Percentiles rank a stretch among this genome's conserved stretches.
Conservation (phyloP, 2,329 filamentous ascomycete genomes). For the Penicillium sp. region DNA sequence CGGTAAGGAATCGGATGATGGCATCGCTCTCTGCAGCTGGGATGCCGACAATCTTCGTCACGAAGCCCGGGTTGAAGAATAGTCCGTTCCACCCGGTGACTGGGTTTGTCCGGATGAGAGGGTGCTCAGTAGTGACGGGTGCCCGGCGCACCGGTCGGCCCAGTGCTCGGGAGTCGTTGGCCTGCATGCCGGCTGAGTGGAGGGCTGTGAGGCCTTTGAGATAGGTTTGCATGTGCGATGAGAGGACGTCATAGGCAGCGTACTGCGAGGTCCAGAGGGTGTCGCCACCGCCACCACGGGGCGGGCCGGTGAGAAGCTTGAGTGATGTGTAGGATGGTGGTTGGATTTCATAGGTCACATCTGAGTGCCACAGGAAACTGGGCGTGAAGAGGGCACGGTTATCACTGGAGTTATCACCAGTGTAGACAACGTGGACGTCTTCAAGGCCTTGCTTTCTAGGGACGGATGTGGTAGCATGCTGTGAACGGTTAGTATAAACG, state of each 20-base stretch:
- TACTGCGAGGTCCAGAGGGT: constrained; percentile 60
- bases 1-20: constrained; percentile 54
- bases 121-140: constrained; percentile 56
- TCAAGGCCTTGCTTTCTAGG: constrained; percentile 52
- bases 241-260: constrained; percentile 58
- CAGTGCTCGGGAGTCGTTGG: constrained; percentile 49
- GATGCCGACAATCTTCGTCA: constrained; percentile 58
- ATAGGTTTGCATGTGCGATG: constrained; percentile 57
- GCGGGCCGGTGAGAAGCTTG: constrained; percentile 55
- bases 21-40: constrained; percentile 56
- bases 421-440: constrained; percentile 58
- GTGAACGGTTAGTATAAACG: constrained; percentile 5
- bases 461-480: constrained; percentile 55
- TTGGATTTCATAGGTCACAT: constrained; percentile 59
- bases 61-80: constrained; percentile 60
- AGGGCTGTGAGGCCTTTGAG: constrained; percentile 57
- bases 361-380: constrained; percentile 56
- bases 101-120: constrained; percentile 59
- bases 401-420: constrained; percentile 53
- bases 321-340: constrained; percentile 59
- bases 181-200: constrained; percentile 57
- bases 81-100: constrained; percentile 63
- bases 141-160: constrained; percentile 55
- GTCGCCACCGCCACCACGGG: constrained; percentile 56
- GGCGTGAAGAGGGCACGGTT: constrained; percentile 56